Conservation (phyloP, 805 yeast genomes). For the Jamesozyma spencerorum region DNA sequence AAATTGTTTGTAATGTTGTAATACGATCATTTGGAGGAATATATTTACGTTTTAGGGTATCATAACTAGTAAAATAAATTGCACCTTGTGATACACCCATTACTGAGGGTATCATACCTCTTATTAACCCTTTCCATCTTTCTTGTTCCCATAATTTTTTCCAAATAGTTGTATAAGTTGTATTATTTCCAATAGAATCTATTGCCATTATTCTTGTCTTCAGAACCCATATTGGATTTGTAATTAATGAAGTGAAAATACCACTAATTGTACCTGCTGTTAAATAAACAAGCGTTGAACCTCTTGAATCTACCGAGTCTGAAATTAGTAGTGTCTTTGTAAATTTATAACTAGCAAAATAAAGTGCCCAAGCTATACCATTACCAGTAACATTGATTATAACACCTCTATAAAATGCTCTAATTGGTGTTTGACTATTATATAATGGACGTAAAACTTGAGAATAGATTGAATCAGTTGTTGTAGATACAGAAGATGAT, state of each 20-base stretch:
- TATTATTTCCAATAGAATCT: constrained; percentile 10
- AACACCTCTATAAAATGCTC: constrained; percentile 57
- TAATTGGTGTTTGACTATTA: background rate
- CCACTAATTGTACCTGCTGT: constrained; percentile 65
- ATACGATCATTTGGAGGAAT: constrained; percentile 17
- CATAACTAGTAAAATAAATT: constrained; percentile 78
- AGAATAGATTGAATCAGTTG: too few relatives aligned
- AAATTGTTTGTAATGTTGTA: constrained; percentile 48
- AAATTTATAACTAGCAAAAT: constrained; percentile 67
- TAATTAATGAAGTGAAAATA: constrained; percentile 56
- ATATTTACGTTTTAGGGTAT: constrained; percentile 47
- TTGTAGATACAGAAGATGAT: too few relatives aligned
- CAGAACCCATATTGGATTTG: constrained; percentile 93
- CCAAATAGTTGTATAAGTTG: too few relatives aligned
- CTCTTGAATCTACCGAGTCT: background rate
- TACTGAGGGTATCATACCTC: constrained; percentile 65
- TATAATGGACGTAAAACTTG: constrained; percentile 26
- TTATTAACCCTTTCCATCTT: constrained; percentile 58
- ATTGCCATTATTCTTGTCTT: constrained; percentile 78
- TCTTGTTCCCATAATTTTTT: too few relatives aligned
- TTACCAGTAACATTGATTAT: constrained; percentile 77
- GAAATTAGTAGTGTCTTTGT: constrained; percentile 35
- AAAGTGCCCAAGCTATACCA: constrained; percentile 80
- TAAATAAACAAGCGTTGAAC: constrained; percentile 36
- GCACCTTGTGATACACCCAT: constrained; percentile 86